Percentiles rank a stretch among this genome's conserved stretches.
Conservation (phyloP, 2,329 filamentous ascomycete genomes). For the Sporothrix pseudoabietina region DNA sequence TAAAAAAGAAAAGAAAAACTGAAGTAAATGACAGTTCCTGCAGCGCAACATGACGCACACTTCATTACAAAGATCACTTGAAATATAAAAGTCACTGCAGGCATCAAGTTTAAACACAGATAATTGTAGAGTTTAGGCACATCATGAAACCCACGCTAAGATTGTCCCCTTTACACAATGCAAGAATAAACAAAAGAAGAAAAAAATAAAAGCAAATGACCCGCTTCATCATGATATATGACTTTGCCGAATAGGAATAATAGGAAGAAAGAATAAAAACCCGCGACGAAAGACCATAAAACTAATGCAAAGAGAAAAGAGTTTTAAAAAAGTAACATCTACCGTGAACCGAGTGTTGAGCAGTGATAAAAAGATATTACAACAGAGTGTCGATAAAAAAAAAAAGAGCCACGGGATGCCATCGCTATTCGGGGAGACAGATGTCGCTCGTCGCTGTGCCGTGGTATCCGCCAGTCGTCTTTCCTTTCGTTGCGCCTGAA, state of each 20-base stretch:
- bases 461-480: background rate
- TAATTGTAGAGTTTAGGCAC: background rate
- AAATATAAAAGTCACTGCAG: too few species aligned
- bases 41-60: too few species aligned
- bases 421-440: constrained; percentile 4
- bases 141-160: constrained; percentile 12
- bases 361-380: background rate
- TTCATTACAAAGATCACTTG: background rate
- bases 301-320: background rate
- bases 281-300: background rate
- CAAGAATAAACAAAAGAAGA: constrained; percentile 12
- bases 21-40: too few species aligned
- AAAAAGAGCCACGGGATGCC: background rate
- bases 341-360: background rate
- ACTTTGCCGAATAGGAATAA: constrained; percentile 17
- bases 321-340: background rate
- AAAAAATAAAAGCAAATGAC: background rate
- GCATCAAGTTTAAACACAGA: background rate
- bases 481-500: constrained; percentile 19
- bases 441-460: background rate
- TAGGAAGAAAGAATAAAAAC: constrained; percentile 1
- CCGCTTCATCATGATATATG: constrained; percentile 24
- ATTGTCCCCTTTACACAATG: background rate
- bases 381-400: background rate
- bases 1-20: too few species aligned